Base-by-base conservation (phyloP, 306 rosid genomes). In the Vigna radiata region DNA sequence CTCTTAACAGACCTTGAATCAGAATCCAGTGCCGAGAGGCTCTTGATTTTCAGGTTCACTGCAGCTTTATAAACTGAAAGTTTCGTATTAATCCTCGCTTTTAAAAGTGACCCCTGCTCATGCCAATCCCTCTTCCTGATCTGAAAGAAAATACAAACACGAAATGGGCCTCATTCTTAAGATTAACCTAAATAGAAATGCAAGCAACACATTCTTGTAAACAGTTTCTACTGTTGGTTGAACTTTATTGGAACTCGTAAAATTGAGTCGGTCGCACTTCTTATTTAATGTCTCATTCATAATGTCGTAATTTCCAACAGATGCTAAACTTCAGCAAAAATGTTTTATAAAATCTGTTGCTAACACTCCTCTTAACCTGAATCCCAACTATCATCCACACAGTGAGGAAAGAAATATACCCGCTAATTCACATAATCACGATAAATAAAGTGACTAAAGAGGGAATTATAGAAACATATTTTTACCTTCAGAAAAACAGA, bases 121-220 rank as follows among this genome's bases (percentile, higher is more conserved):
- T 83, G 91, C 99, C 99, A 95, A 53, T 95, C 97, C 78, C 92
- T 89, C 91, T 92, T 95, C 89, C 91, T 87, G 79, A 95, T 95
- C 99, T 95, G 96, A 82, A 75, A 72, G 86, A 55, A 58, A 36
- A 72, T 25, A 52, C 82, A 77, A 62, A 43, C 56, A 16, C 61
- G 19, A 80, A 83, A 73, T 60, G 74, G 47, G 21, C 17, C 69
- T 71, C 88, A 17, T 68, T 41, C 82, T 36, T 31, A 21, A 62
- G 5, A 70, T 60, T 47, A 65, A 48, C 48, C 62, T 60, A 85
- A 31, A 81, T 13, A 27, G 66, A 59, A 25, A 13, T 59, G 41
- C 41, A 13, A 29, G 2, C 41, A 27, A 59, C 19, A 58, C 39
- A 59, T 7, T 25, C 41, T 27, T 14, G 27, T 12, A 23, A 25